Evolutionary conservation across 768 basidiomycete genomes (phyloP), one percentile per base, ranked within the genome.

Genomic region (Serendipita vermifera): DNA sequence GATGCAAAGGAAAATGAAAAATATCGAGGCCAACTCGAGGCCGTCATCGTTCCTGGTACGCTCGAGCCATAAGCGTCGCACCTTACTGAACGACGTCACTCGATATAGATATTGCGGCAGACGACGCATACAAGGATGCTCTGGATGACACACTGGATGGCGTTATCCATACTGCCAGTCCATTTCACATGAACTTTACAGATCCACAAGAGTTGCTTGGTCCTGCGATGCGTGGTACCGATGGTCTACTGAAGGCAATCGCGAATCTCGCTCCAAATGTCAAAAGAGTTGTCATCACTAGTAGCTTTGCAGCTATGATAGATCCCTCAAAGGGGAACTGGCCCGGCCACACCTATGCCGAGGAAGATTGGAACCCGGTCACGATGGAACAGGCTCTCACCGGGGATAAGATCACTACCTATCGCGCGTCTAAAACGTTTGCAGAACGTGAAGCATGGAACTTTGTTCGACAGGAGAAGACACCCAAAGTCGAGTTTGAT

Each of bases 391-490:
- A 58, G 35, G 57, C 48, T 7, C 29, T 55, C 2, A 27, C 17
- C 6, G 57, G 1, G 11, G 40, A 40, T 27, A 38, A 38, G 6
- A 53, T 55, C n/a, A 17, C 20, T 7, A 38, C 33, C 20, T 59
- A 59, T 38, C 32, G 33, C 14, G 55, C 39, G 5, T 55, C 54
- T 40, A 59, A 59, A 35, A 55, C 38, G 32, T 55, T 56, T 31
- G 58, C 58, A 22, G 58, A 59, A 41, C 26, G 26, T 9, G 54
- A 40, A 5, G 58, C 58, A 1, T 59, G 55, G 54, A 54, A 59
- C 3, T 59, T 59, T 35, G 26, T 59, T 6, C 39, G 46, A 32
- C 43, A 55, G 27, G 36, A 59, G 33, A 59, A 59, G 32, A 54
- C 58, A 32, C 14, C 38, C 20, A n/a, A n/a, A n/a, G n/a, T n/a